Conservation (phyloP, 805 yeast genomes). For the Zygotorulaspora chibaensis region DNA sequence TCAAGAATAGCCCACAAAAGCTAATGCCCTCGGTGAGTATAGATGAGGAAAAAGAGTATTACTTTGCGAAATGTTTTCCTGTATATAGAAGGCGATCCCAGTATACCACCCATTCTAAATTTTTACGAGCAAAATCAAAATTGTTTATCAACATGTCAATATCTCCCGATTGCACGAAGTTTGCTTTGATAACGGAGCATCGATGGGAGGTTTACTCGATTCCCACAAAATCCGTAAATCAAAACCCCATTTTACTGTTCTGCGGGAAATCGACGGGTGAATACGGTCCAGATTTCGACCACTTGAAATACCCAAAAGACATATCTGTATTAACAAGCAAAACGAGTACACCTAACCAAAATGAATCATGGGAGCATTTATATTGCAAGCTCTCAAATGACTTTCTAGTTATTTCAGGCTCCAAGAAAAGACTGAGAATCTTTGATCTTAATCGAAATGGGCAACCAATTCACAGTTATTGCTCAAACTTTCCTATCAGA, state of each 20-base stretch:
- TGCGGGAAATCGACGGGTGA: slow-evolving; percentile 70
- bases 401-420: slow-evolving; percentile 61
- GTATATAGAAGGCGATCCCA: slow-evolving; percentile 61
- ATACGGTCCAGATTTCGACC: slow-evolving; percentile 50
- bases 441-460: slow-evolving; percentile 57
- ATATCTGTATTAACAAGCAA: slow-evolving; percentile 5
- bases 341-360: slow-evolving; percentile 3
- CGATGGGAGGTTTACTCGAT: slow-evolving; percentile 73
- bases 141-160: slow-evolving; percentile 53
- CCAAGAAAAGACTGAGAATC: slow-evolving; percentile 66
- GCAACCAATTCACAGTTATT: slow-evolving; percentile 60
- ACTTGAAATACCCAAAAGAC: slow-evolving; percentile 30
- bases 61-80: slow-evolving; percentile 79
- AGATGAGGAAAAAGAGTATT: slow-evolving; percentile 50
- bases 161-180: slow-evolving; percentile 58
- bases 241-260: slow-evolving; percentile 52
- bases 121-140: slow-evolving; percentile 46
- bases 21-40: slow-evolving; percentile 36
- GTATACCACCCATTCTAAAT: slow-evolving; percentile 48
- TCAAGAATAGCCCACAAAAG: slow-evolving; percentile 6
- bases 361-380: slow-evolving; percentile 54
- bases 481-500: slow-evolving; percentile 69
- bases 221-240: slow-evolving; percentile 19
- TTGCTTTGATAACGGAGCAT: slow-evolving; percentile 61
- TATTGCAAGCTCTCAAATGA: slow-evolving; percentile 54